Base-by-base conservation (phyloP, 768 basidiomycete species). In the Leucosporidium yakuticum region DNA sequence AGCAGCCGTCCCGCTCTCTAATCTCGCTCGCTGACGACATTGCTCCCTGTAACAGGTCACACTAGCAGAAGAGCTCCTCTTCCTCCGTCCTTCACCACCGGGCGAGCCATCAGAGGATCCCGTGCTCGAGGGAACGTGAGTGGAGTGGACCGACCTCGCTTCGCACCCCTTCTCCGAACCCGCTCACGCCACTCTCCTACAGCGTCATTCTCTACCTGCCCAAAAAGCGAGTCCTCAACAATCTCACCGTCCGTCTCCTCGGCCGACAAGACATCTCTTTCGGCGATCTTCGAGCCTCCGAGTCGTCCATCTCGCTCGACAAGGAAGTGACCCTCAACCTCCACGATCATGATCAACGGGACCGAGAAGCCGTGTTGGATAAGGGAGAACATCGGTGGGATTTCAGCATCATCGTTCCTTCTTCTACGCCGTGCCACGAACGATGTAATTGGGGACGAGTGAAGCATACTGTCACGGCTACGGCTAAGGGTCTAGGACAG, bases 371-470 rank as follows among this genome's bases (percentile, higher is more conserved):
- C 3, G 25, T 34, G 6, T 59, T 71, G 7, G 70, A 68, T 23
- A 68, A 67, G 53, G 70, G 70, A 8, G 67, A 68, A 27, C 70
- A 71, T 50, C 48, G 49, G 4, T 71, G 68, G 53, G 63, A 64
- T 62, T 74, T 74, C 65, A 66, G 68, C 29, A 29, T 74, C 39
- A 67, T 69, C 44, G 65, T 74, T 2, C 73, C 73, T 1, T 66
- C 69, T 29, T 8, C 7, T 17, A 32, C 34, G 8, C 9, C 60
- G 23, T 54, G 65, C 36, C 71, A 69, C 36, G 73, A 74, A 58
- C 64, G 70, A 1, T 71, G 64, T 23, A 60, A 69, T 25, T 69
- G 64, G n/a, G 73, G 73, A 5, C 61, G 70, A 17, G 68, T 71
- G 7, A 53, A 64, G 20, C 68, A 74, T 44, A 58, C 50, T 14